phyloP scores from a whole-genome alignment of 495 filamentous ascomycete genomes.

The Penicillium chermesinum region DNA sequence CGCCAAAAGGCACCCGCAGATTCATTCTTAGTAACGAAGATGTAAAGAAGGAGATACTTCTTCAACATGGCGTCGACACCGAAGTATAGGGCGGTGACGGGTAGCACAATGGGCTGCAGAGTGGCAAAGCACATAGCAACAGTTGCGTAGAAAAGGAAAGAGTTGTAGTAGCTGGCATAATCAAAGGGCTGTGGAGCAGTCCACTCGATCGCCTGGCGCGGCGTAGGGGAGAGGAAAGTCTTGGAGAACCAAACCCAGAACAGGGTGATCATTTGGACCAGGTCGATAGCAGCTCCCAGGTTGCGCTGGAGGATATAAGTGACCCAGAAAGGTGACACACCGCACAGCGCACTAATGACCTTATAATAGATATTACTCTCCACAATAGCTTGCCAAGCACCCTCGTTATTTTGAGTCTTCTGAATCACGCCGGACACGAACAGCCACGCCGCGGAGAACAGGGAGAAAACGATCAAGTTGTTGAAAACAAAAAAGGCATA shows the following conservation, averaged over 20 bases:
- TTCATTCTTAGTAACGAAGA: constrained; percentile 94
- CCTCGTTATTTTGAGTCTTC: constrained; percentile 43
- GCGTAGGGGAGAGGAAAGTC: constrained; percentile 81
- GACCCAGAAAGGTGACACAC: constrained; percentile 86
- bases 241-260: constrained; percentile 75
- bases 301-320: constrained; percentile 90
- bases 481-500: constrained; percentile 98
- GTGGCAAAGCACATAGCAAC: constrained; percentile 82
- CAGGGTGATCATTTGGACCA: constrained; percentile 77
- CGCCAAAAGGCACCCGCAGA: constrained; percentile 94
- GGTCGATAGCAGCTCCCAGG: constrained; percentile 82
- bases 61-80: constrained; percentile 80
- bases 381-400: constrained; percentile 64
- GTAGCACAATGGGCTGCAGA: constrained; percentile 86
- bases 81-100: constrained; percentile 88
- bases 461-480: constrained; percentile 87
- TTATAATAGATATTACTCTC: constrained; percentile 54
- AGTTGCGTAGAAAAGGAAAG: constrained; percentile 90
- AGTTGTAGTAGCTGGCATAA: constrained; percentile 94
- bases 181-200: constrained; percentile 91
- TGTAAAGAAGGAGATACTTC: constrained; percentile 91
- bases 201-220: constrained; percentile 86
- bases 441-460: constrained; percentile 75
- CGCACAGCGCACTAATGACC: constrained; percentile 65
- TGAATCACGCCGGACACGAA: constrained; percentile 62